Evolutionary conservation across 2,329 filamentous ascomycete genomes (phyloP).

Genomic region (Teratosphaeria gauchensis): DNA sequence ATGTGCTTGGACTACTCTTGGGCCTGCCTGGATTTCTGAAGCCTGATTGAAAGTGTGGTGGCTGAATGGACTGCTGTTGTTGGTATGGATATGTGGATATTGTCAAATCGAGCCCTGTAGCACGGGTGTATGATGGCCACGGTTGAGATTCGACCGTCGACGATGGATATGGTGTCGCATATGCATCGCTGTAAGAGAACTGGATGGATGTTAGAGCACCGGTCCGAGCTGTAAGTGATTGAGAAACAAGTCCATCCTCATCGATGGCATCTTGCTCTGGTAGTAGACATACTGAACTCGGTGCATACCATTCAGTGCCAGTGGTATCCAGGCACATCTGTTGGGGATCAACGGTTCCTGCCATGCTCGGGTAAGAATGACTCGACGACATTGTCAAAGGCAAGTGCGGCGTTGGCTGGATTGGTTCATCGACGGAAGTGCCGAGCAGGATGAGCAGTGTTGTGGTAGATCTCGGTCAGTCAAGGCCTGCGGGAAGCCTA

Average conservation of each 20-base stretch:
- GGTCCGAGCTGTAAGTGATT: not conserved
- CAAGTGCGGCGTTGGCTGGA: slow-evolving; percentile 15
- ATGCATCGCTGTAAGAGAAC: slow-evolving; percentile 24
- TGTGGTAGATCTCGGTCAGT: slow-evolving; percentile 11
- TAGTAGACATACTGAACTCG: slow-evolving; percentile 19
- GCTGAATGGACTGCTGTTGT: slow-evolving; percentile 11
- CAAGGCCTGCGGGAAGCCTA: slow-evolving; percentile 15
- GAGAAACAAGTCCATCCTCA: not conserved
- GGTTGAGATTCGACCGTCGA: slow-evolving; percentile 24
- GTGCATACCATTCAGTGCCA: slow-evolving; percentile 21
- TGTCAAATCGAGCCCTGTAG: slow-evolving; percentile 18
- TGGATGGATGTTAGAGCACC: slow-evolving; percentile 6
- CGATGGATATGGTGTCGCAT: slow-evolving; percentile 26
- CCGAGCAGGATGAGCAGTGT: slow-evolving; percentile 14
- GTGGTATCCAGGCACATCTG: slow-evolving; percentile 18
- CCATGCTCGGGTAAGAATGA: slow-evolving; percentile 17
- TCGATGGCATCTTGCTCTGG: not conserved
- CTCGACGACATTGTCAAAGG: slow-evolving; percentile 18
- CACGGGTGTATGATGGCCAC: slow-evolving; percentile 18
- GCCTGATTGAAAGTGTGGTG: slow-evolving; percentile 5
- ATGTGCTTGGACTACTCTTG: slow-evolving; percentile 35
- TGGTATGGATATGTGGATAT: slow-evolving; percentile 10
- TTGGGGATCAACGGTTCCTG: slow-evolving; percentile 18
- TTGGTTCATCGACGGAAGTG: slow-evolving; percentile 16
- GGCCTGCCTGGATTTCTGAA: slow-evolving; percentile 26